phyloP scores from a whole-genome alignment of 306 rosid genomes.

The Vachellia pachyceras region DNA sequence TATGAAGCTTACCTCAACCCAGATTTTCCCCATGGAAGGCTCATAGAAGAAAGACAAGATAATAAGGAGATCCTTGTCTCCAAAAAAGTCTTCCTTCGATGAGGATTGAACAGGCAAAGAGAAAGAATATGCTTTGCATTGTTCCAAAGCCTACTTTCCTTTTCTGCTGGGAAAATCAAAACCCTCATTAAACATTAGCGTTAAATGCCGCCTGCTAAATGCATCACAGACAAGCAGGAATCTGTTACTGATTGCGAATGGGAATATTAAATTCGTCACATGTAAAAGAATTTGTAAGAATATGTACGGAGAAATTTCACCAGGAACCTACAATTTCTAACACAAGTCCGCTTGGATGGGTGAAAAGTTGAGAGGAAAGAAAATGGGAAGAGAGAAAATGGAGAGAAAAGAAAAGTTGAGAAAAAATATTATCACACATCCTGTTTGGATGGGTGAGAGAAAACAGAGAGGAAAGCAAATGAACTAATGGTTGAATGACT shows the following conservation, averaged over 20 bases:
- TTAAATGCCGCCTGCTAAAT: conserved; percentile 8
- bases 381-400: no score
- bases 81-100: neutral
- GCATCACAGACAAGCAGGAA: conserved; percentile 57
- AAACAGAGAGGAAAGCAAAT: no score
- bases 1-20: conserved; percentile 72
- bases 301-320: neutral
- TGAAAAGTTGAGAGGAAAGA: no score
- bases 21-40: conserved; percentile 61
- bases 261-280: neutral
- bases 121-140: conserved; percentile 44
- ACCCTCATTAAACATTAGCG: conserved; percentile 25
- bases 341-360: no score
- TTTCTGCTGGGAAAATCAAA: conserved; percentile 27
- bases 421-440: no score
- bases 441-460: no score
- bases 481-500: no score
- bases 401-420: no score
- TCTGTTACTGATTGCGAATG: neutral
- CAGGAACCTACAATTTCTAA: neutral
- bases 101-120: conserved; percentile 21
- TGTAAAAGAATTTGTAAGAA: neutral
- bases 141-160: conserved; percentile 56
- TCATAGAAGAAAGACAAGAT: conserved; percentile 5
- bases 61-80: conserved; percentile 10